A percentile compares a stretch with the other conserved stretches of the same genome.
These are phyloP conservation scores for Haplographium delicatum DNA, from an alignment of 495 filamentous ascomycete species.

Conservation along the genomic window DNA sequence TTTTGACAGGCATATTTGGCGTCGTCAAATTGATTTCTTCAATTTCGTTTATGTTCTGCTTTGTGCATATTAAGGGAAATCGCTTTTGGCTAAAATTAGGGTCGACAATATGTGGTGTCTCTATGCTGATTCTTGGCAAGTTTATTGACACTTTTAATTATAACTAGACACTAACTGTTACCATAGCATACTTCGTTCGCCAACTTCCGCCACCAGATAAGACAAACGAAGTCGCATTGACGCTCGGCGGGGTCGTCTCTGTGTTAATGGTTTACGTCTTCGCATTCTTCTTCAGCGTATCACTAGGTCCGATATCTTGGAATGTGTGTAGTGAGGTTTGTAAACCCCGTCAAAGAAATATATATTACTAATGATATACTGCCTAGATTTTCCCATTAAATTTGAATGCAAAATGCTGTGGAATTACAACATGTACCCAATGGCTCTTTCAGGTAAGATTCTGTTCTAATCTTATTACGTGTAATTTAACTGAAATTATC, in stretches of 20 bases:
- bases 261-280: constrained; percentile 13
- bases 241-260: constrained; percentile 7
- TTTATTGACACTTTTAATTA: no score
- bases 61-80: constrained; percentile 8
- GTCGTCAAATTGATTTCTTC: constrained; percentile 10
- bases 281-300: constrained; percentile 11
- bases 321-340: constrained; percentile 12
- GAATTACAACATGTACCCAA: constrained; percentile 9
- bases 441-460: constrained; percentile 3
- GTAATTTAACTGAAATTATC: background rate
- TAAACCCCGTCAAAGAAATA: background rate
- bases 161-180: no score
- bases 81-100: constrained; percentile 8
- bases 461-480: background rate
- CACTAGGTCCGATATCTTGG: constrained; percentile 11
- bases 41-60: constrained; percentile 12
- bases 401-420: constrained; percentile 5
- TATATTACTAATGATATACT: no score
- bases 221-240: background rate
- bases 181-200: constrained; percentile 9
- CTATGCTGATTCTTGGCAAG: constrained; percentile 6
- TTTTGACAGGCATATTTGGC: constrained; percentile 11
- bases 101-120: constrained; percentile 1
- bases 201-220: constrained; percentile 1
- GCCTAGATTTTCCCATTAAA: constrained; percentile 12